Evolutionary conservation across 164 flowering plant species (phyloP), one percentile per base, ranked within the genome.

Genomic region (Hamamelis virginiana): DNA sequence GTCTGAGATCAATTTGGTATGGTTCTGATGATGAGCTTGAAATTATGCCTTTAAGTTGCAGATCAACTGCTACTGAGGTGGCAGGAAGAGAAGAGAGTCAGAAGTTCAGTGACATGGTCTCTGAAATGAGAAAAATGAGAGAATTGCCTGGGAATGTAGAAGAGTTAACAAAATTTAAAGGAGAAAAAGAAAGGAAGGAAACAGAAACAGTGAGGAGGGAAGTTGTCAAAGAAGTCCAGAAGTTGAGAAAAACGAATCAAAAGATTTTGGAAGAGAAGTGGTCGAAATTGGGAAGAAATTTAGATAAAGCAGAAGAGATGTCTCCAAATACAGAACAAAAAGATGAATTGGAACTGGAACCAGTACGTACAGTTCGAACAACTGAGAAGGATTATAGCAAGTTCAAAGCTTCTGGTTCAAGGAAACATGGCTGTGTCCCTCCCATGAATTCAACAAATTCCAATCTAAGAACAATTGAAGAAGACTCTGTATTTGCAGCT

Each of bases 1-100:
- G 21, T 48, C 38, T 55, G 23, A 51, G 27, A 21, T 77, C 87
- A 8, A 70, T 74, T 43, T 61, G 64, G 79, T 64, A 65, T 70
- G 72, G 72, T 57, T 76, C 75, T 6, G 73, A 74, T 53, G 75
- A 77, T 67, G 83, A 77, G 59, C 28, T 52, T 57, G 79, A 77
- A 44, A 9, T 69, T 15, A 76, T 72, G 13, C 58, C 68, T 9
- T 73, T 81, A 33, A 67, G 75, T 48, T 76, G 83, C 33, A 65
- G 77, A 69, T 47, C 68, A 38, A 66, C 43, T 45, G 65, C 16
- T 27, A 53, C 23, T 10, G 19, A 51, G 45, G 14, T 23, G 58
- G 52, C 1, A 9, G 55, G 28, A 50, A 59, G 64, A 21, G 82
- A 76, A 47, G 72, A 76, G 23, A 15, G 44, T 12, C 23, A 28